A percentile compares a stretch with the other conserved stretches of the same genome.
Conservation (phyloP, 805 yeast species). For the Kodamaea fukazawae region DNA sequence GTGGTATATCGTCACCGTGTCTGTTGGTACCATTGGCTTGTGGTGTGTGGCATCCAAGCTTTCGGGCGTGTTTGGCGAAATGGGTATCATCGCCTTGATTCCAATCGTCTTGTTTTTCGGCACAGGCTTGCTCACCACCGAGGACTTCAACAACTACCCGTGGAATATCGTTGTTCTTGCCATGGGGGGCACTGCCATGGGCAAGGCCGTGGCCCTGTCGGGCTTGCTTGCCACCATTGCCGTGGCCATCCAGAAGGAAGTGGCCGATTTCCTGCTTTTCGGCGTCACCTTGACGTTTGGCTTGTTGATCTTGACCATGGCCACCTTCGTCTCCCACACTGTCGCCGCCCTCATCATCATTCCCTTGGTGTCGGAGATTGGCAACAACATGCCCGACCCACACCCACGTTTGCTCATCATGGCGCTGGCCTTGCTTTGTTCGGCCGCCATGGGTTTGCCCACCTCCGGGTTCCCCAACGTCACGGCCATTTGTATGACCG, state of each 20-base stretch:
- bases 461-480: conserved; percentile 46
- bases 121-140: conserved; percentile 79
- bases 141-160: conserved; percentile 91
- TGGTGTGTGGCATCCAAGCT: conserved; percentile 89
- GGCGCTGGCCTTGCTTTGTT: conserved; percentile 41
- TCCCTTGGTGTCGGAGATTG: conserved; percentile 88
- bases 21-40: conserved; percentile 68
- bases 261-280: conserved; percentile 67
- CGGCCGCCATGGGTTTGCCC: conserved; percentile 47
- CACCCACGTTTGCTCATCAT: conserved; percentile 40
- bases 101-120: conserved; percentile 94
- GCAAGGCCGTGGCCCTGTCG: conserved; percentile 90
- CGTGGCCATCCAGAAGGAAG: conserved; percentile 55
- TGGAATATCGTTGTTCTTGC: conserved; percentile 96
- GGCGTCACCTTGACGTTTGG: conserved; percentile 70
- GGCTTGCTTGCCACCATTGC: conserved; percentile 85
- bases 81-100: conserved; percentile 92
- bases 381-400: conserved; percentile 39
- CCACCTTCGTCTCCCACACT: conserved; percentile 70
- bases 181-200: conserved; percentile 96
- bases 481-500: conserved; percentile 43
- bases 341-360: conserved; percentile 93
- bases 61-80: conserved; percentile 78
- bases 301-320: conserved; percentile 37
- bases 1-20: conserved; percentile 67